Base-by-base conservation (phyloP, 768 basidiomycete genomes). In the Tylopilus intermedius region DNA sequence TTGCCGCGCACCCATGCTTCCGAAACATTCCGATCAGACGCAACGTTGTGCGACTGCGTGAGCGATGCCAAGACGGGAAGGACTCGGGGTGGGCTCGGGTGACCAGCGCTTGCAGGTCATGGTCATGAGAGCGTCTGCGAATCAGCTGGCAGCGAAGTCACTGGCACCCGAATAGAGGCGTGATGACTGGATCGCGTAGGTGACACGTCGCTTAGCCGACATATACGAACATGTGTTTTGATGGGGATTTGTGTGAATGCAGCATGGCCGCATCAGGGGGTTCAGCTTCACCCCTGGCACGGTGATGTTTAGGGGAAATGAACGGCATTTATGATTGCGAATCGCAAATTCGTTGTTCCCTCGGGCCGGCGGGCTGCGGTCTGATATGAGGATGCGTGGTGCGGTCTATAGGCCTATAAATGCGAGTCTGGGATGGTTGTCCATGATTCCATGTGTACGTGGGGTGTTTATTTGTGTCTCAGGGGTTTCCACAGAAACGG, bases 241-340 rank as follows among this genome's bases (percentile, higher is more conserved):
- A 54, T 50, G 63, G n/a, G 52, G 45, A 45, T 40, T 56, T 54
- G 54, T 43, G 50, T 56, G 60, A 38, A 38, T 40, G 39, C 39
- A 55, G 50, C 61, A 54, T 58, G 62, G 62, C 61, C 47, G 30
- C 33, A 41, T 61, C 58, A 68, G 58, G 39, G 35, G 35, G 35
- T 37, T 39, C 27, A 33, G 33, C 40, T 29, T 29, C 30, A 21
- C 58, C 14, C 53, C 50, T 67, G 53, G 54, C 46, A 51, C 43
- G 47, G 44, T 53, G 55, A 43, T 26, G 47, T 5, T 15, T 14
- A 37, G 33, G 42, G 47, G 38, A 56, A 64, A 65, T 64, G 65
- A 65, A 65, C 62, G 59, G 65, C 56, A 66, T 52, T 40, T 50
- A 53, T 50, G 47, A 44, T 54, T 54, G 54, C 33, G 66, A 54